These are phyloP conservation scores for Phaeosphaeria sp. DNA, from an alignment of 2,329 filamentous ascomycete genomes.

Conservation along the genomic window DNA sequence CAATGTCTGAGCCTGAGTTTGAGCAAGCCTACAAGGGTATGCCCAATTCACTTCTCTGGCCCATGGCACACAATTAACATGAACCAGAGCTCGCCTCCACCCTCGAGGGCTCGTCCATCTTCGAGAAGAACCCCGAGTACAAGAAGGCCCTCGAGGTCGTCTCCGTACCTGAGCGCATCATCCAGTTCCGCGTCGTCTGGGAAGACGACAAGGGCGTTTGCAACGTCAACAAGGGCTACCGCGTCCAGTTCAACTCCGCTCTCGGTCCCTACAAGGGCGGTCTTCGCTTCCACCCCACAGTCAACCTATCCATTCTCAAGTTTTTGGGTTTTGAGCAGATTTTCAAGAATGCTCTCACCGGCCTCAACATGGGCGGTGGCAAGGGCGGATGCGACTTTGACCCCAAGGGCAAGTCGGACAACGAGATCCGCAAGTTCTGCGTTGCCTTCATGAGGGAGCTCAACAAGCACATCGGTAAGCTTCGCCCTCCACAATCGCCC, in stretches of 20 bases:
- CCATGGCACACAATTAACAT: neutral
- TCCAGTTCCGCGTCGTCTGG: constrained; percentile 98
- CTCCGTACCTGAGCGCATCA: constrained; percentile 90
- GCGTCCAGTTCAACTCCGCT: constrained; percentile 98
- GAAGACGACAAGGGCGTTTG: constrained; percentile 89
- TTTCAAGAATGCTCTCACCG: constrained; percentile 99
- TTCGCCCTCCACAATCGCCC: constrained; percentile 9
- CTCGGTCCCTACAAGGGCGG: constrained; percentile 98
- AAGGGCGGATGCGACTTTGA: constrained; percentile 99
- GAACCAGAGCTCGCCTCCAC: constrained; percentile 85
- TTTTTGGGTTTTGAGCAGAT: constrained; percentile 99
- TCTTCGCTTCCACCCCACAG: constrained; percentile 89
- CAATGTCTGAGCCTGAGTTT: constrained; percentile 96
- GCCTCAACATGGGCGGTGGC: constrained; percentile 92
- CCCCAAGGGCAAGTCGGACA: constrained; percentile 97
- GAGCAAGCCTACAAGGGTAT: constrained; percentile 96
- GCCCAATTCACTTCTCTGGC: constrained; percentile 30
- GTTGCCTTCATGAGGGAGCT: constrained; percentile 95
- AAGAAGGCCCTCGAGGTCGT: constrained; percentile 85
- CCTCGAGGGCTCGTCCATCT: constrained; percentile 91
- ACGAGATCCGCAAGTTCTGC: constrained; percentile 97
- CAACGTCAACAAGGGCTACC: constrained; percentile 93
- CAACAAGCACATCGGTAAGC: constrained; percentile 78
- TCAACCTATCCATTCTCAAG: constrained; percentile 82
- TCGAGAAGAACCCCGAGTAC: constrained; percentile 94